phyloP scores from a whole-genome alignment of 2,329 filamentous ascomycete species.

The Colletotrichum salicis region DNA sequence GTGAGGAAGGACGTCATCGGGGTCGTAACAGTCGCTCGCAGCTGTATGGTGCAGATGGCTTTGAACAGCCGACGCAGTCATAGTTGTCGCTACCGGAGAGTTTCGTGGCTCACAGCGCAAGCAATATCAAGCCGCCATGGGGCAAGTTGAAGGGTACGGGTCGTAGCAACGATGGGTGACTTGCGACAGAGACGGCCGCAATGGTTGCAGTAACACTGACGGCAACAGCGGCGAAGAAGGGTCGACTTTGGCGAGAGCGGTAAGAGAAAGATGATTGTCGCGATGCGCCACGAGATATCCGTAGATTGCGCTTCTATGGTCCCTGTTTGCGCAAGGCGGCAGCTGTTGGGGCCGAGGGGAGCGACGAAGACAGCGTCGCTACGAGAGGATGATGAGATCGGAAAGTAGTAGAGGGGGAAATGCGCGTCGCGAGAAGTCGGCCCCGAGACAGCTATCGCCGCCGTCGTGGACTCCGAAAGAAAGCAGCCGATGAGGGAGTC shows the following conservation, averaged over 20 bases:
- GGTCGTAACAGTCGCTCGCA: conserved; percentile 52
- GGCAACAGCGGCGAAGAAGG: not conserved
- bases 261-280: not conserved
- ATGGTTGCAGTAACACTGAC: not conserved
- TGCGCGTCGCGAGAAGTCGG: conserved; percentile 30
- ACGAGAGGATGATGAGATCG: conserved; percentile 5
- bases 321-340: conserved; percentile 13
- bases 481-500: conserved; percentile 14
- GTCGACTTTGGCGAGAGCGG: not conserved
- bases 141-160: not conserved
- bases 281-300: not conserved
- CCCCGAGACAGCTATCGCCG: conserved; percentile 34
- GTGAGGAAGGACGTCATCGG: conserved; percentile 54
- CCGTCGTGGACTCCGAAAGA: conserved; percentile 24
- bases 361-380: conserved; percentile 10
- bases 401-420: not conserved
- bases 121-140: conserved; percentile 47
- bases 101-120: conserved; percentile 31
- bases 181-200: not conserved
- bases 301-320: not conserved
- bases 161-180: not conserved
- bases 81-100: conserved; percentile 46
- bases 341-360: conserved; percentile 26
- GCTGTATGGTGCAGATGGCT: conserved; percentile 45
- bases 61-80: conserved; percentile 52